Evolutionary conservation across 2,329 filamentous ascomycete species (phyloP), one percentile per base, ranked within the genome.

Genomic region (Fusarium chaquense): DNA sequence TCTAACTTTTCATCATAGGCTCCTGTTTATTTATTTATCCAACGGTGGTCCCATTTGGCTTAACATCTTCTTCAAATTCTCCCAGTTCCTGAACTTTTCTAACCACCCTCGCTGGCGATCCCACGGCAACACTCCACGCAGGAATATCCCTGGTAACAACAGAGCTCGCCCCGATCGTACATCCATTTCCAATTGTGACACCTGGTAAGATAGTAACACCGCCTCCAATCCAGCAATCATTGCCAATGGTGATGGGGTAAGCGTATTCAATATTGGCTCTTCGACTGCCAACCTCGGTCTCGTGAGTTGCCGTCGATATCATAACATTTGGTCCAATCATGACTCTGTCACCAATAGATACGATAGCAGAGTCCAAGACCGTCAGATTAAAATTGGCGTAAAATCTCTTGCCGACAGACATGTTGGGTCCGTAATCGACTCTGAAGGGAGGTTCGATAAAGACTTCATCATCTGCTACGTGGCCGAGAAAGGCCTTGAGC

Each of bases 151-250:
- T 94, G 1, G 92, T 96, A 33, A 97, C 93, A 3, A 97, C 91
- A 76, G 90, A 93, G 0, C 91, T 92, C 1, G 93, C 93, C 2
- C 93, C 93, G 66, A 97, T 85, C 0, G 90, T 92, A 9, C 83
- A 85, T 0, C 93, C 93, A 52, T 86, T 84, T 0, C 94, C 93
- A 69, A 97, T 91, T 2, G 86, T 94, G 13, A 97, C 89, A 0
- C 93, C 93, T 0, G 92, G 89, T 50, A 94, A 80, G n/a, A 97
- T 87, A n/a, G 84, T 87, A 7, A 89, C 89, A 73, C 89, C 90
- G 0, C 91, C 91, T 4, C 90, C 91, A 36, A 95, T 80, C 92
- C 92, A 93, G 2, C 91, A 82, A 49, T 83, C 82, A 35, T 82
- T 75, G 8, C 84, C 84, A 53, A 87, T 83, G 10, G 78, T 78